Base-by-base conservation (phyloP, 1,284 basidiomycete genomes). In the Tremellales sp. region DNA sequence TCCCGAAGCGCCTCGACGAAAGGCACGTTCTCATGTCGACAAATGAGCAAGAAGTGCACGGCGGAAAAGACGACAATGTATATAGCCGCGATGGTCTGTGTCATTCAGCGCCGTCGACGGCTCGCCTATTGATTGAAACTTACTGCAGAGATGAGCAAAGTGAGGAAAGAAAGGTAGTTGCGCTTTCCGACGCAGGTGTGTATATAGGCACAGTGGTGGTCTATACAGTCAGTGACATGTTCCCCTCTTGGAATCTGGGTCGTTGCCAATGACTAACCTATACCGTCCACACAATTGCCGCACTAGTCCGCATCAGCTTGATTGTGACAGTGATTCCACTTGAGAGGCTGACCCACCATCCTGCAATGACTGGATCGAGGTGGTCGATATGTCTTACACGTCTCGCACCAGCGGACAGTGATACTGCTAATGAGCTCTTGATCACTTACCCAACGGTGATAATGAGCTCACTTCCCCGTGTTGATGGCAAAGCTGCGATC, bases 141-240 rank as follows among this genome's bases (percentile, higher is more conserved):
- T 67, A 90, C 86, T 10, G 82, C 80, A 29, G 82, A 80, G 43
- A 84, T 71, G 24, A 96, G 78, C 60, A 91, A 83, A 2, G 82
- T 81, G 58, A 93, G 84, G 75, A 97, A 97, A 21, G 84, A 81
- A 22, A 88, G 86, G 72, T 97, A 96, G 70, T 94, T 96, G 43
- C 90, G 84, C 44, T 87, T 82, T 3, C 92, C 91, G 40, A 97
- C 80, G 66, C 91, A 96, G 65, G 90, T 92, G 72, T 94, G 93
- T 27, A 96, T 83, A 84, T 91, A 96, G 58, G 91, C 87, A 61
- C 92, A 96, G 72, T 94, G 89, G 66, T 93, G 89, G 66, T 93
- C 70, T 65, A n/a, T n/a, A n/a, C n/a, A n/a, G 62, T 83, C 85
- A 21, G 39, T 24, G 49, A 52, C 47, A 45, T 22, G 29, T 15